Base-by-base conservation (phyloP, 805 yeast genomes). In the Yamadazyma sp. region DNA sequence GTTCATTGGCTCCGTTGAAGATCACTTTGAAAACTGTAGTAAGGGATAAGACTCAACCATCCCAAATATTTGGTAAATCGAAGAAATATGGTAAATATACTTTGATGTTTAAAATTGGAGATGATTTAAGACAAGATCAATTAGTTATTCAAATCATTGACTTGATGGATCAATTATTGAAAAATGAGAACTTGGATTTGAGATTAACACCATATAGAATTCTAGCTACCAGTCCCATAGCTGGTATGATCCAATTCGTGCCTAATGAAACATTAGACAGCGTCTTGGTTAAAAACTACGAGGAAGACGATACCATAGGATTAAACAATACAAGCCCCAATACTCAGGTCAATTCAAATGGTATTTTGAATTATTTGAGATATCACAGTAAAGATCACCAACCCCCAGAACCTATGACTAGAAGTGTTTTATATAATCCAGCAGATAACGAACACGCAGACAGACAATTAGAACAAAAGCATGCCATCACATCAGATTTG, bases 41-140 rank as follows among this genome's bases (percentile, higher is more conserved):
- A 7, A 43, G 37, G 23, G 35, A 44, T 12, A 43, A 41, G 12
- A 36, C 40, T 23, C 34, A 45, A 1, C 36, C 52, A 3, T 53
- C 67, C 4, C 64, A 60, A 31, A 52, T 62, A 1, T 65, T 65
- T 43, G 66, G 66, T 1, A 55, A 55, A 27, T 44, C 45, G 23
- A 47, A 47, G 29, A 56, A 56, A 33, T 52, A 65, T 35, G 70
- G 70, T 3, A 65, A 61, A 35, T 93, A 87, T 56, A 79, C 94
- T 5, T 63, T 93, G 23, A 91, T 93, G 83, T 91, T 87, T 62
- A 93, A 93, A 58, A 84, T 85, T 33, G 99, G 99, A 10, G 99
- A 85, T 44, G 98, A 93, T 55, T 68, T 93, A 33, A 70, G 98
- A 40, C 99, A 93, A 58, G 99, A 93, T 65, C 99, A 93, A 58